Evolutionary conservation across 768 basidiomycete genomes (phyloP).

Genomic region (Collybia sordida): DNA sequence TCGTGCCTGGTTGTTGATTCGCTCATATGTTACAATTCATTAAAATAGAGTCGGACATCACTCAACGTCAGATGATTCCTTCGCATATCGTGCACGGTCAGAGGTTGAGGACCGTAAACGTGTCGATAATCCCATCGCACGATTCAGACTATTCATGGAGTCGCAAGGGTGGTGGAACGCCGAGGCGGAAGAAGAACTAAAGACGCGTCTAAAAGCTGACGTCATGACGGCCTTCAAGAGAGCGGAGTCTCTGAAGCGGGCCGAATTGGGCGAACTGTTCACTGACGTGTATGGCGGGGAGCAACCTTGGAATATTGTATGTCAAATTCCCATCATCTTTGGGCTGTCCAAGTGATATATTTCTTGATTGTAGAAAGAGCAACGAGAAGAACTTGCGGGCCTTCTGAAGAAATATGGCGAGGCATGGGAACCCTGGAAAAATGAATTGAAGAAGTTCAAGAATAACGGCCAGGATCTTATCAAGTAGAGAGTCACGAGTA

Average conservation of each 20-base stretch:
- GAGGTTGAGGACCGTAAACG: constrained; percentile 93
- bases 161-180: constrained; percentile 83
- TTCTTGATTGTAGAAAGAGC: constrained; percentile 61
- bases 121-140: constrained; percentile 84
- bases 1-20: neutral
- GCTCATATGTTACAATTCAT: constrained; percentile 1
- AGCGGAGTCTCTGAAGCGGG: constrained; percentile 68
- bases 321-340: constrained; percentile 27
- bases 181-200: constrained; percentile 70
- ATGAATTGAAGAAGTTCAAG: constrained; percentile 75
- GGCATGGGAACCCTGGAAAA: constrained; percentile 85
- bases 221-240: constrained; percentile 78
- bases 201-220: constrained; percentile 64
- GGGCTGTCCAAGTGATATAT: neutral
- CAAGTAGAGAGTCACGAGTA: neutral
- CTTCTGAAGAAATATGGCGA: constrained; percentile 84
- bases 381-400: constrained; percentile 71
- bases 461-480: constrained; percentile 66
- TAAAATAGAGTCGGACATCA: constrained; percentile 81
- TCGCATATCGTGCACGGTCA: constrained; percentile 84
- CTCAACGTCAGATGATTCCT: constrained; percentile 94
- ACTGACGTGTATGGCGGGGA: constrained; percentile 87
- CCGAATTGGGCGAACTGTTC: constrained; percentile 79
- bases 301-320: constrained; percentile 80
- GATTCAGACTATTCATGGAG: constrained; percentile 86